Conservation (phyloP, 2,329 filamentous ascomycete genomes). For the Sphaerulina populicola region DNA sequence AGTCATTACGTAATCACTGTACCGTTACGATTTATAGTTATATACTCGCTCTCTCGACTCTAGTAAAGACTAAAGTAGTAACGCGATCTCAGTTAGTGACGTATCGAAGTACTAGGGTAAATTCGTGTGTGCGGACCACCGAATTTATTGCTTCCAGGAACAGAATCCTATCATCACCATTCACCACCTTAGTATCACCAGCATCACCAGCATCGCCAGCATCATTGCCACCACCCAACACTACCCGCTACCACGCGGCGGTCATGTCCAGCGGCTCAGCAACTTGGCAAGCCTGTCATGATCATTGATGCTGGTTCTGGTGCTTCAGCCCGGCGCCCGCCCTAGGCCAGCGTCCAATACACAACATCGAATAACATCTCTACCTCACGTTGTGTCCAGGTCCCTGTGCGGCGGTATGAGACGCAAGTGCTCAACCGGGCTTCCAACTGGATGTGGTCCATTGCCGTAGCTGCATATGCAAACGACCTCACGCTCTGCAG, state of each 20-base stretch:
- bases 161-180: constrained; percentile 1
- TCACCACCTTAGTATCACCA: not conserved
- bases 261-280: not conserved
- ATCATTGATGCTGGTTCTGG: not conserved
- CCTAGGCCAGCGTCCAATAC: not conserved
- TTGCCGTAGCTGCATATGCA: not conserved
- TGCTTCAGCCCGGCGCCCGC: not conserved
- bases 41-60: too few species aligned
- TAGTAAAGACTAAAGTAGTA: too few species aligned
- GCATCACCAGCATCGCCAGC: too few species aligned
- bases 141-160: not conserved
- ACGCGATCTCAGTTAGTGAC: too few species aligned
- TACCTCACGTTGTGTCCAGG: not conserved
- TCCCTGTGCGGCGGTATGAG: not conserved
- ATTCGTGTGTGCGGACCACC: too few species aligned
- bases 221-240: not conserved
- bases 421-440: not conserved
- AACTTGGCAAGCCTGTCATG: not conserved
- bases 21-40: too few species aligned
- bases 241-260: not conserved
- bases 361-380: not conserved
- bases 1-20: too few species aligned
- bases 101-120: too few species aligned
- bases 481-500: not conserved
- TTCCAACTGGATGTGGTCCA: not conserved